Evolutionary conservation across 305 asterid genomes (phyloP), one percentile per base, ranked within the genome.

Genomic region (Solanum chacoense): DNA sequence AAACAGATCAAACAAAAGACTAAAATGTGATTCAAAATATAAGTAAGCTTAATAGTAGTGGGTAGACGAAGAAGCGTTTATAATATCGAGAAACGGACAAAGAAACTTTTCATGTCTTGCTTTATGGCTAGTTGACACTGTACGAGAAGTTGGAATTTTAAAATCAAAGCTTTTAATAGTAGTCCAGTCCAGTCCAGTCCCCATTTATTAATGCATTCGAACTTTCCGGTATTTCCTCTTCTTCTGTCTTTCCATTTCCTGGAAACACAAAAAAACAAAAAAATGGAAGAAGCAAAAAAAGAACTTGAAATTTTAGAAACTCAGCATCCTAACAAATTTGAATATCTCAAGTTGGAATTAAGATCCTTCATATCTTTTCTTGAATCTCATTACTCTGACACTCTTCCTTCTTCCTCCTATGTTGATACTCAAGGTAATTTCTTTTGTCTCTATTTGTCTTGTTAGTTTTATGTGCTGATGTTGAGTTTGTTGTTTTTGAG

Each of bases 221-320:
- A 71, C 86, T 63, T 83, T 67, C 87, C 75, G 7, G 32, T 18
- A 22, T 72, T 72, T 78, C 22, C 69, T 29, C 86, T 22, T 42
- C 69, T 31, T 14, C 20, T 31, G 74, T 40, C 40, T 73, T 35
- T 55, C 26, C 55, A 31, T 55, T 22, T 59, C 86, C 86, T 28
- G 11, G 63, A n/a, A 77, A 76, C 29, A 0, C n/a, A n/a, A n/a
- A 59, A 59, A 7, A 40, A 11, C 0, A 7, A 50, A 13, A 34
- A 77, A 77, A 36, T 93, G 85, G 93, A 95, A 34, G 90, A 89
- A 88, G 96, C 95, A 76, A 93, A 89, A 67, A 92, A 94, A 90
- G 96, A 94, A 91, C 73, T 93, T 67, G 93, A 95, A 77, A 89
- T 94, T 26, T 28, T 95, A 81, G 98, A 94, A 91, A 59, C 88